Base-by-base conservation (phyloP, 345 rosid genomes). In the Microcos paniculata region DNA sequence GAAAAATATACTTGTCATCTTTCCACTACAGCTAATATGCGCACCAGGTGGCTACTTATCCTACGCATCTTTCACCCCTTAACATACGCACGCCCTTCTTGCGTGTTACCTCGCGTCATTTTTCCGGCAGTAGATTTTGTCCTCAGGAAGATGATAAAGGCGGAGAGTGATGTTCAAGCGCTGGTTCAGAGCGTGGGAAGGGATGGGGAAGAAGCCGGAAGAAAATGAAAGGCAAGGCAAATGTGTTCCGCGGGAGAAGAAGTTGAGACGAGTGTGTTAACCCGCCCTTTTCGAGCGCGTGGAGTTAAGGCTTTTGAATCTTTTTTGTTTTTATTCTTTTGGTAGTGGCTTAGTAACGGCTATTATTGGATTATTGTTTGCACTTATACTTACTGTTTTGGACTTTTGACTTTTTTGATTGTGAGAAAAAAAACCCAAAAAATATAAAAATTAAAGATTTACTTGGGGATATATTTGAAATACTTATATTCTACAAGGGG, bases 21-120 rank as follows among this genome's bases (percentile, higher is more conserved):
- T 80, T 75, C 86, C 89, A 88, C 84, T 73, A 72, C 14, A 46
- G 51, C 78, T 82, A 79, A 59, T 73, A 65, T 83, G 88, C 84
- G 82, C 82, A 74, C 79, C 79, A 65, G 66, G 78, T 83, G 40
- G 78, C 55, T 6, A 43, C 73, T 80, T 80, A 73, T 14, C 82
- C 70, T 73, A 38, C 53, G 79, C 75, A 53, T 40, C 53, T 19
- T 4, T 48, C 1, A 3, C 53, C 16, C 15, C 65, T 84, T 76
- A 76, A 16, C 81, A 66, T 76, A 45, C 55, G 78, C 79, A 71
- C 56, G 49, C 30, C 30, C n/a, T 4, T 51, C 38, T 67, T n/a
- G 52, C 70, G 35, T 10, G 2, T 1, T 12, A n/a, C 2, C 63
- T 76, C 7, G 67, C 74, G 71, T 59, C 77, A 45, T 15, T 15